Evolutionary conservation across 352 stramenopile species (phyloP).

Genomic region (Pythium chondricola): DNA sequence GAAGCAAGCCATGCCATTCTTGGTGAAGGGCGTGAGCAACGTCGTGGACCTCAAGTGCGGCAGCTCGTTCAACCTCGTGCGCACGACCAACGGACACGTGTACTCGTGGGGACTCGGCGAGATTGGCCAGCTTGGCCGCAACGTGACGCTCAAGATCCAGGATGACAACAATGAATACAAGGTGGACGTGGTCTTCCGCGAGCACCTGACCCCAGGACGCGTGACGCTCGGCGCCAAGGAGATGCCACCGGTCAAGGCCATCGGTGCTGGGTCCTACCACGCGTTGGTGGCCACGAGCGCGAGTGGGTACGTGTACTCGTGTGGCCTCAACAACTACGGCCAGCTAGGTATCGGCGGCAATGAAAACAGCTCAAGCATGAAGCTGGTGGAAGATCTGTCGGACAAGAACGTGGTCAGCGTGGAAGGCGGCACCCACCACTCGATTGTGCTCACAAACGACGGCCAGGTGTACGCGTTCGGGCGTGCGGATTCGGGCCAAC

Average conservation of each 20-base stretch:
- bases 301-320: conserved; percentile 86
- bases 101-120: conserved; percentile 92
- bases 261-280: conserved; percentile 89
- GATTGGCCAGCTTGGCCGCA: conserved; percentile 79
- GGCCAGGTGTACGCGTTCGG: conserved; percentile 91
- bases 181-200: conserved; percentile 59
- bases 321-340: conserved; percentile 95
- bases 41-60: conserved; percentile 83
- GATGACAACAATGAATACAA: conserved; percentile 64
- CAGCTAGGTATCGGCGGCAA: conserved; percentile 93
- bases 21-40: conserved; percentile 48
- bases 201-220: conserved; percentile 73
- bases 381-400: conserved; percentile 71
- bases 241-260: conserved; percentile 61
- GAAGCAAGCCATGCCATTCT: conserved; percentile 59
- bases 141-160: conserved; percentile 58
- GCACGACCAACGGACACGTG: conserved; percentile 81
- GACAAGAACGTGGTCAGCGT: conserved; percentile 64
- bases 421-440: conserved; percentile 90
- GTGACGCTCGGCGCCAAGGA: conserved; percentile 51
- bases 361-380: conserved; percentile 54
- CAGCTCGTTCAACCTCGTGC: conserved; percentile 77
- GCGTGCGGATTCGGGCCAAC: conserved; percentile 91
- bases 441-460: conserved; percentile 83
- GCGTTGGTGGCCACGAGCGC: conserved; percentile 56